phyloP scores from a whole-genome alignment of 495 filamentous ascomycete species.

The Neurospora tetraspora region DNA sequence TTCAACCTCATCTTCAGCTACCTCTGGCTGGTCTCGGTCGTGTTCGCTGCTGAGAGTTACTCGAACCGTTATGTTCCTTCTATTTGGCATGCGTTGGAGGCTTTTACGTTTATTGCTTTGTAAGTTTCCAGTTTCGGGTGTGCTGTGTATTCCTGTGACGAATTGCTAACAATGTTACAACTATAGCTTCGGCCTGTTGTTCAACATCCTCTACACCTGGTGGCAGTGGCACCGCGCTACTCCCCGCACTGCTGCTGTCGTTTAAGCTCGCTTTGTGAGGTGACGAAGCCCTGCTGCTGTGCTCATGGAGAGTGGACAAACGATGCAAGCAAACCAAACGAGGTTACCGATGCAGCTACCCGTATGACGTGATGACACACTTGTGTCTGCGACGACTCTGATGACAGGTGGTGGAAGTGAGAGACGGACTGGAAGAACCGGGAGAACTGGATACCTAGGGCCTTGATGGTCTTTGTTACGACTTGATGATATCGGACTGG shows the following conservation, averaged over 20 bases:
- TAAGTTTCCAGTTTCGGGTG: conserved; percentile 24
- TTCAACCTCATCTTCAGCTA: conserved; percentile 56
- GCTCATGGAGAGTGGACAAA: neutral
- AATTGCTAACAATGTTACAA: conserved; percentile 24
- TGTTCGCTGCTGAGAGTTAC: conserved; percentile 44
- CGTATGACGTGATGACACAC: neutral
- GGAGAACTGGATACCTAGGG: neutral
- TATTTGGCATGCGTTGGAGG: conserved; percentile 42
- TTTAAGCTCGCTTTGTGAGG: conserved; percentile 4
- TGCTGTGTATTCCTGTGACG: no score
- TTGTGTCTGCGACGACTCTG: neutral
- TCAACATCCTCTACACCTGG: conserved; percentile 45
- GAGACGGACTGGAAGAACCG: neutral
- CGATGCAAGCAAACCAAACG: neutral
- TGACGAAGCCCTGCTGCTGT: neutral
- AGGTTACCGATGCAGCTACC: neutral
- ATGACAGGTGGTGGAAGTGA: neutral
- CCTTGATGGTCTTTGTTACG: neutral
- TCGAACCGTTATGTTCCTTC: conserved; percentile 16
- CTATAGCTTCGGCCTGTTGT: conserved; percentile 41
- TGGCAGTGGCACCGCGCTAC: conserved; percentile 20
- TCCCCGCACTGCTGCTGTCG: conserved; percentile 14
- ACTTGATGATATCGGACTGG: neutral
- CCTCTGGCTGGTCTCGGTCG: conserved; percentile 53
- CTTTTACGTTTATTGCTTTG: conserved; percentile 55